A percentile compares a stretch with the other conserved stretches of the same genome.
phyloP scores from a whole-genome alignment of 345 rosid species.

The Camelina hispida region DNA sequence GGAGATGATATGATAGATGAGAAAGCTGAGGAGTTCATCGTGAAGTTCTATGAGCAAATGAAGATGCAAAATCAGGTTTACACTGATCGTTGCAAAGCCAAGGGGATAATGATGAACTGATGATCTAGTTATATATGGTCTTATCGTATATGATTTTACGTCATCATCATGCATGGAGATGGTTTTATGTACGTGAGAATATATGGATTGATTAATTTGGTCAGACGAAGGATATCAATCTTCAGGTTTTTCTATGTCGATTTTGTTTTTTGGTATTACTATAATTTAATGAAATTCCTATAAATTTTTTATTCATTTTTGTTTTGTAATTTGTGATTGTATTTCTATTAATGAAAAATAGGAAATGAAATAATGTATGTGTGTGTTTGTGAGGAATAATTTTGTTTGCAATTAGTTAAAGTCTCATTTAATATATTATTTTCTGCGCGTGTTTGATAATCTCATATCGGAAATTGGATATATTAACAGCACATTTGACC shows the following conservation, averaged over 20 bases:
- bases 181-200: background rate
- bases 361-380: conserved; percentile 12
- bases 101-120: conserved; percentile 16
- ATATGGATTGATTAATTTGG: conserved; percentile 4
- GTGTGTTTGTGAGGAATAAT: background rate
- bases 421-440: background rate
- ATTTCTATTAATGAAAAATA: conserved; percentile 28
- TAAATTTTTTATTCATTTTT: conserved; percentile 10
- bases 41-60: conserved; percentile 63
- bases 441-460: background rate
- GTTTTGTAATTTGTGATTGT: conserved; percentile 30
- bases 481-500: conserved; percentile 32
- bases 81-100: conserved; percentile 37
- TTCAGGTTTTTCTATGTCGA: conserved; percentile 27
- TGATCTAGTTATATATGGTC: background rate
- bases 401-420: conserved; percentile 7
- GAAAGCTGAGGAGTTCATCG: conserved; percentile 78
- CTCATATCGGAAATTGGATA: background rate
- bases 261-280: conserved; percentile 19
- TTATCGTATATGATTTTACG: background rate
- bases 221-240: conserved; percentile 3
- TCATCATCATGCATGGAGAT: conserved; percentile 21
- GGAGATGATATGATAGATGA: conserved; percentile 72
- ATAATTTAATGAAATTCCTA: background rate
- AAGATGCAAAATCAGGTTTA: conserved; percentile 50